Conservation (phyloP, 805 yeast species). For the Candida germanica region DNA sequence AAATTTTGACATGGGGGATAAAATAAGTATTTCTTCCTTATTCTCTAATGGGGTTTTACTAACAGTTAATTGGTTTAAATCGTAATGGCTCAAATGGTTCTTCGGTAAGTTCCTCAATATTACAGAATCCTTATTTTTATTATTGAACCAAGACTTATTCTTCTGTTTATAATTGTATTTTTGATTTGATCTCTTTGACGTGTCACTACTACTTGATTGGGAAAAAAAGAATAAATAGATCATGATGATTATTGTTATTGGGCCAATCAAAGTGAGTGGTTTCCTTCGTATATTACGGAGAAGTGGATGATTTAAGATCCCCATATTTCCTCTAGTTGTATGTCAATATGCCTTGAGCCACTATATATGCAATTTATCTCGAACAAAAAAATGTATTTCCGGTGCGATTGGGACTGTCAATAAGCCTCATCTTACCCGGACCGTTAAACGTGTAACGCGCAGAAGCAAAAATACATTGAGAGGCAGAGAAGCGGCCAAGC, state of each 20-base stretch:
- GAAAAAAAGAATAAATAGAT: constrained; percentile 41
- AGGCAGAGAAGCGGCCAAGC: too few relatives aligned
- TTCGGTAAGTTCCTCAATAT: constrained; percentile 55
- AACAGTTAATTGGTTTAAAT: constrained; percentile 74
- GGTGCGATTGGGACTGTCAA: too few relatives aligned
- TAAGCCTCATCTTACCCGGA: not conserved
- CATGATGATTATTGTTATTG: constrained; percentile 41
- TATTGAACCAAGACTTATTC: constrained; percentile 42
- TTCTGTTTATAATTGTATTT: constrained; percentile 48
- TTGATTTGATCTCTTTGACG: constrained; percentile 16
- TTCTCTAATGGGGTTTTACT: constrained; percentile 70
- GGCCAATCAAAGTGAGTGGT: constrained; percentile 48
- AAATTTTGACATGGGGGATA: constrained; percentile 89
- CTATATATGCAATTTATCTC: too few relatives aligned
- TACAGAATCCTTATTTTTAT: constrained; percentile 47
- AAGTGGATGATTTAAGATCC: constrained; percentile 53
- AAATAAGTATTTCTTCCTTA: constrained; percentile 77
- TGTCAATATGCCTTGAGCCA: too few relatives aligned
- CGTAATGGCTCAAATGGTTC: constrained; percentile 78
- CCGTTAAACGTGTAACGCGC: too few relatives aligned
- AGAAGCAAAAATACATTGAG: too few relatives aligned
- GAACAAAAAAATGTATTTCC: too few relatives aligned
- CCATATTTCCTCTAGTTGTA: constrained; percentile 31
- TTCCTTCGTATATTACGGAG: constrained; percentile 58
- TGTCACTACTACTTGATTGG: constrained; percentile 8